Evolutionary conservation across 2,329 filamentous ascomycete species (phyloP), one percentile per base, ranked within the genome.

Genomic region (Fusarium sp.): DNA sequence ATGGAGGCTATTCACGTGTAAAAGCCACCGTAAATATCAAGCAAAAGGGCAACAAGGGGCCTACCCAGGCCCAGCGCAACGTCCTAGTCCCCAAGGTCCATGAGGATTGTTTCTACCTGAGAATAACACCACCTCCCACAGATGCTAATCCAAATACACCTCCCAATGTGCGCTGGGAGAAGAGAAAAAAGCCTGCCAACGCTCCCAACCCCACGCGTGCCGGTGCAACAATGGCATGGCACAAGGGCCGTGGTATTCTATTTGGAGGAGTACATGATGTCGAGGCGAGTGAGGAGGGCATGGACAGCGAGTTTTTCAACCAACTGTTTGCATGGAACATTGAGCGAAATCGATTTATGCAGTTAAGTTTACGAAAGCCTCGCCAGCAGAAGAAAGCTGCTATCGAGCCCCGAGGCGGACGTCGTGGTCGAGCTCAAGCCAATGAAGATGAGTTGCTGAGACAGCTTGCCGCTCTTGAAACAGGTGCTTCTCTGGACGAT

Each of bases 261-360:
- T 98, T 98, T 74, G 95, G 95, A 40, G 95, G 95, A 48, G 95
- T 99, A 5, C 92, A 97, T 70, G 93, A 97, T 68, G 90, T 96
- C 0, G 92, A 96, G 75, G 86, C 93, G 73, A 94, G 87, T 64
- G 93, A 97, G 74, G 95, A 99, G 75, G 93, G 91, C 4, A 96
- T 99, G 67, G 94, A 99, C 51, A 96, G 92, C 73, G 93, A 97
- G 75, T 99, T 99, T 78, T 99, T 98, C 80, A 94, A 97, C 70
- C 86, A 89, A 53, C 78, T 98, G 24, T 96, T 91, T 71, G 91
- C 93, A 6, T 98, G 93, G 92, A 97, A 96, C 72, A 88, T 97
- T 62, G 95, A 98, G 71, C 87, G 94, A 57, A 99, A 99, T 74
- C 85, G 95, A 8, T 98, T 97, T 79, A 97, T 98, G 80, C 91